Evolutionary conservation across 768 basidiomycete genomes (phyloP).

Genomic region (Cystofilobasidium macerans): DNA sequence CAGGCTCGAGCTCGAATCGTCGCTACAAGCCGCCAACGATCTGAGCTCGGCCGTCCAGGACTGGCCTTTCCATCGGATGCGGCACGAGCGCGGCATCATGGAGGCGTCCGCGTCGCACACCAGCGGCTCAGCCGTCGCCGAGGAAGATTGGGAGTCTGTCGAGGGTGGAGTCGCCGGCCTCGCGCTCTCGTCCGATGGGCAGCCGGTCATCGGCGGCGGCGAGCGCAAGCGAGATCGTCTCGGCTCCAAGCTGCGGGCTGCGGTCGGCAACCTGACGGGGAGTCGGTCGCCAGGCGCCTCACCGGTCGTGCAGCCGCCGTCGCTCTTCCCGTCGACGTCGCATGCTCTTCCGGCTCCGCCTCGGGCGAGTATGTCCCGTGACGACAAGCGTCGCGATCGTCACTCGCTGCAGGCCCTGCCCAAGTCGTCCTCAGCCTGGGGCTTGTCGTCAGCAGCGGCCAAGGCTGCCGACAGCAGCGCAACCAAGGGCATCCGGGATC

Average conservation of each 20-base stretch:
- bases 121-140: not conserved
- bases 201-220: not conserved
- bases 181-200: not conserved
- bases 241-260: constrained; percentile 20
- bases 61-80: constrained; percentile 8
- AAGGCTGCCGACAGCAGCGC: not conserved
- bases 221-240: constrained; percentile 22
- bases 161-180: not conserved
- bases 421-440: constrained; percentile 11
- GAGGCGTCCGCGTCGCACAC: not conserved
- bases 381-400: constrained; percentile 7
- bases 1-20: constrained; percentile 8
- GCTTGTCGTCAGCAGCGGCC: not conserved
- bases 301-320: not conserved
- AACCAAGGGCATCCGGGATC: constrained; percentile 14
- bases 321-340: not conserved
- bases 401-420: constrained; percentile 24
- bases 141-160: constrained; percentile 18
- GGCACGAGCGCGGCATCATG: not conserved
- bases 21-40: constrained; percentile 11
- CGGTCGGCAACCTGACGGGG: constrained; percentile 11
- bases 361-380: not conserved
- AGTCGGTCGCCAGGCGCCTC: not conserved
- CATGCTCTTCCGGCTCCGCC: not conserved
- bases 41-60: constrained; percentile 9